Evolutionary conservation across 305 asterid species (phyloP), one percentile per base, ranked within the genome.

Genomic region (Stenogyne calaminthoides): DNA sequence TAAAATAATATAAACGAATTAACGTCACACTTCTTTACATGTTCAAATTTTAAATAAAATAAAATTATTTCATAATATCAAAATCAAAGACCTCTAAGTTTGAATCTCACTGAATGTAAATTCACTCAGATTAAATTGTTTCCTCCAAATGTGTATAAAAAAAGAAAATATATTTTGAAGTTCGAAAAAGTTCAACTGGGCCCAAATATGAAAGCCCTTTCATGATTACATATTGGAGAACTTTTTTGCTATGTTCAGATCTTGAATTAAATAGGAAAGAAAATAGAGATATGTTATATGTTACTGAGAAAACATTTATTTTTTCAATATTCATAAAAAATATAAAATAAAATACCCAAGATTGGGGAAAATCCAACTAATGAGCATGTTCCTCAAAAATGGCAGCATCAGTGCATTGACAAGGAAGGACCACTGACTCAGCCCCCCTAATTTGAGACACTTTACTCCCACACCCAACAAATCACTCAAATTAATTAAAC

Each of bases 401-500:
- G 81, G 75, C 67, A 77, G 81, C 80, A 62, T 80, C 78, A 62
- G 42, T 80, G 76, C 77, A 82, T 78, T 81, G 69, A 78, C 75
- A 71, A 54, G 36, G 64, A 69, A 84, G 88, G 88, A 80, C 93
- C 89, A 86, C 88, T 73, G 79, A 69, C 59, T 16, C 40, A 60
- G 67, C 73, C 74, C 67, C 79, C 79, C 80, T 64, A 57, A 80
- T 63, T 77, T 77, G 69, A 79, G 82, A 79, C 80, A 79, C 32
- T 62, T 62, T 76, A n/a, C 54, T 6, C 2, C 52, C 18, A 6
- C 52, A 76, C 81, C 57, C 65, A 6, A 0, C 22, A 15, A n/a
- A 15, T 4, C 56, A 15, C 22, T 15, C 10, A 5, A 47, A n/a
- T 7, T n/a, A 47, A 44, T 11, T 0, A 7, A 40, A 40, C 4